Evolutionary conservation across 1,284 basidiomycete genomes (phyloP).

Genomic region (Porodaedalea pini): DNA sequence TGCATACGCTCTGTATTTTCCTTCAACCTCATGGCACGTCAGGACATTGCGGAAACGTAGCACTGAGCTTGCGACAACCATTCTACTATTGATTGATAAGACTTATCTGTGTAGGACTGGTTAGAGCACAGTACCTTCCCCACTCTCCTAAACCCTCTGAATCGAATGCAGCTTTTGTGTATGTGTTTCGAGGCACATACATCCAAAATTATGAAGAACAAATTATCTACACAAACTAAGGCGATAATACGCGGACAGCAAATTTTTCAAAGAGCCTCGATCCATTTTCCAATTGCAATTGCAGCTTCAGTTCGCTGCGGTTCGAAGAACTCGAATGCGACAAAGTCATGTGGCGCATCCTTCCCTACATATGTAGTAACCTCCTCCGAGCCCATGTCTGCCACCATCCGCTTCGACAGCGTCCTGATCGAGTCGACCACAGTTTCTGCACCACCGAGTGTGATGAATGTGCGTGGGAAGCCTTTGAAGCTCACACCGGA

Average conservation of each 20-base stretch:
- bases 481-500: slow-evolving; percentile 40
- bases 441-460: slow-evolving; percentile 50
- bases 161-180: too few species aligned
- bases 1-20: too few species aligned
- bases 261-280: not conserved
- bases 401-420: slow-evolving; percentile 39
- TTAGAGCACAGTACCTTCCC: too few species aligned
- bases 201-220: not conserved
- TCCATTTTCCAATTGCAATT: slow-evolving; percentile 6
- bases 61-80: too few species aligned
- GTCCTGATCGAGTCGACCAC: slow-evolving; percentile 47
- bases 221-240: too few species aligned
- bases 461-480: slow-evolving; percentile 54
- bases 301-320: slow-evolving; percentile 14
- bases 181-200: too few species aligned
- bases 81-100: too few species aligned
- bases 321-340: slow-evolving; percentile 11
- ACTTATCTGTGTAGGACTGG: too few species aligned
- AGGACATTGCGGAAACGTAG: too few species aligned
- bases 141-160: too few species aligned
- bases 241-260: too few species aligned
- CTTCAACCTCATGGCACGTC: too few species aligned
- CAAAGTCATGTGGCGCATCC: slow-evolving; percentile 26
- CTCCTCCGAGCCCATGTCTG: slow-evolving; percentile 21
- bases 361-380: slow-evolving; percentile 20